Percentiles rank a stretch among this genome's conserved stretches.
Evolutionary conservation across 2,329 filamentous ascomycete genomes (phyloP).

Genomic region (Geoglossum cookeanum): DNA sequence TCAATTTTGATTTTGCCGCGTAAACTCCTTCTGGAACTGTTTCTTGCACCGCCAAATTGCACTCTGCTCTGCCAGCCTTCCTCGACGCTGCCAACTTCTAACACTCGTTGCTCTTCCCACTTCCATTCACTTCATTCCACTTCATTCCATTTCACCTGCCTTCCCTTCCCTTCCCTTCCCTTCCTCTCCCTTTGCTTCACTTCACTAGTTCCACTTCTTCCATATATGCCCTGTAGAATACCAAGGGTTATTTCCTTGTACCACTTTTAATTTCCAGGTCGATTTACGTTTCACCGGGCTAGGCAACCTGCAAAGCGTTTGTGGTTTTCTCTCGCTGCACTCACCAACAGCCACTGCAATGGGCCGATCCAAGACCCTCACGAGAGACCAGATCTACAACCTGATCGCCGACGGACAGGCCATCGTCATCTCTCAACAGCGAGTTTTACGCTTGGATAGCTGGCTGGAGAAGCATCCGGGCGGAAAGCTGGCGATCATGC

Average conservation of each 20-base stretch:
- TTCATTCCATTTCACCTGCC: too few relatives aligned
- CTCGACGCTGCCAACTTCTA: not conserved
- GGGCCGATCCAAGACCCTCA: slow-evolving; percentile 23
- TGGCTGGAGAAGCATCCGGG: slow-evolving; percentile 43
- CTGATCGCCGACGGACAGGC: slow-evolving; percentile 65
- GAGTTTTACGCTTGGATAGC: slow-evolving; percentile 33
- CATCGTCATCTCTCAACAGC: slow-evolving; percentile 44
- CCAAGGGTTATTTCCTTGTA: too few relatives aligned
- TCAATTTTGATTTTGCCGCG: too few relatives aligned
- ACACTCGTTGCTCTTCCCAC: not conserved
- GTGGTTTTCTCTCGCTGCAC: not conserved
- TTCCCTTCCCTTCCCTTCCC: too few relatives aligned
- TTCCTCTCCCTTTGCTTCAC: not conserved
- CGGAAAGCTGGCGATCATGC: slow-evolving; percentile 36
- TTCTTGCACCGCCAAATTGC: not conserved
- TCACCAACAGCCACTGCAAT: not conserved
- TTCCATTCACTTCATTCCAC: not conserved
- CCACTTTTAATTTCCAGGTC: too few relatives aligned
- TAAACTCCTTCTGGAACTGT: too few relatives aligned
- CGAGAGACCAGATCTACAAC: slow-evolving; percentile 51
- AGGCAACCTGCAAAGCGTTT: not conserved
- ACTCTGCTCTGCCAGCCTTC: not conserved
- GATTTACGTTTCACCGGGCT: too few relatives aligned
- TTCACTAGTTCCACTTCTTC: not conserved
- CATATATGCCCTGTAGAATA: too few relatives aligned